A percentile compares a stretch with the other conserved stretches of the same genome.
Conservation (phyloP, 805 yeast species). For the Wickerhamiella domercqiae region DNA sequence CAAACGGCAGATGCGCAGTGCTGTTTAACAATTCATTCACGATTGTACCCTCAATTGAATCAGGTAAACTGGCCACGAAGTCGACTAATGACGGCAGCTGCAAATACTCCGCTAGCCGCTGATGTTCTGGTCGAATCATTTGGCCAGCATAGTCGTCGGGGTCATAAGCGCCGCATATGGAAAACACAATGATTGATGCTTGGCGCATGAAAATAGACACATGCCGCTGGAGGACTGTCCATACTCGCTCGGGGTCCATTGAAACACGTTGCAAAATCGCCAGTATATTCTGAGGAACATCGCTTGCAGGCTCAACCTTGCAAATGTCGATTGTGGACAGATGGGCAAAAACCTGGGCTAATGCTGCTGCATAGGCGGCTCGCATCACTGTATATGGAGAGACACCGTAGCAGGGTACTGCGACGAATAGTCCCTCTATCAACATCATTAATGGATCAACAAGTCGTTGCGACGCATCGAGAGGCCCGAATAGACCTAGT, state of each 20-base stretch:
- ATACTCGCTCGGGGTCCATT: conserved; percentile 8
- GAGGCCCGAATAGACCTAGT: background rate
- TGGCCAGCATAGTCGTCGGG: conserved; percentile 14
- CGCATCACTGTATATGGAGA: conserved; percentile 7
- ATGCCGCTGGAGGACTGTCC: conserved; percentile 10
- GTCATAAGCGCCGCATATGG: conserved; percentile 16
- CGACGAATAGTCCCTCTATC: conserved; percentile 10
- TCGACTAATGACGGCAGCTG: conserved; percentile 15
- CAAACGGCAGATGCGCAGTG: conserved; percentile 35
- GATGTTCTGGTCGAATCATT: conserved; percentile 15
- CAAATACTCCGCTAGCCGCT: conserved; percentile 13
- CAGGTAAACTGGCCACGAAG: conserved; percentile 9
- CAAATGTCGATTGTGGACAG: background rate
- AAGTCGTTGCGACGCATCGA: background rate
- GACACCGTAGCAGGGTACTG: conserved; percentile 4
- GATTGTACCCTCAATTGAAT: conserved; percentile 5
- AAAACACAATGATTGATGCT: conserved; percentile 11
- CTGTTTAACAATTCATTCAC: conserved; percentile 1
- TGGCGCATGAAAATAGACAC: conserved; percentile 12
- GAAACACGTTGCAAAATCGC: background rate
- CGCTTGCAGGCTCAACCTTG: background rate
- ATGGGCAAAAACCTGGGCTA: conserved; percentile 5
- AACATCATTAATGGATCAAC: conserved; percentile 4
- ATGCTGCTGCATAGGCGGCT: conserved; percentile 3
- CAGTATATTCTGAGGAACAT: background rate